Base-by-base conservation (phyloP, 108 stramenopile species). In the Pseudonitzschia pungens region DNA sequence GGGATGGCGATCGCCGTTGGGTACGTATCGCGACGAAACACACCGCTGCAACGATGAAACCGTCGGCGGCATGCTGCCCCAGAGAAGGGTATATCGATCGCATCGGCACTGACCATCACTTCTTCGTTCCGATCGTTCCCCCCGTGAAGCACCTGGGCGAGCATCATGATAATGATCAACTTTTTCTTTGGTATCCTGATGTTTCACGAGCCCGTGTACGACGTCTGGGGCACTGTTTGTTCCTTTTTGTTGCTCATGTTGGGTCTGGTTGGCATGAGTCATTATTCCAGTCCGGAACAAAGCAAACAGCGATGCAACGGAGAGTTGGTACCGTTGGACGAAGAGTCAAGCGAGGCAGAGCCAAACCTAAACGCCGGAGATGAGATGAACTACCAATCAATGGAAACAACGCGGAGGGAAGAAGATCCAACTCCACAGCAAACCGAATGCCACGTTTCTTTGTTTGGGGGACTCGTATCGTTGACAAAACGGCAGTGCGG, bases 1-100 rank as follows among this genome's bases (percentile, higher is more conserved):
- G 92, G 92, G 0, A 52, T 94, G 16, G 90, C 92, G 21, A 73
- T 91, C 28, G 82, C 83, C 11, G 79, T 87, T 27, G 92, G 91
- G 0, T 67, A 45, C 44, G 42, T 63, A 9, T 27, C 36, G 54
- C 24, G 3, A 55, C 24, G 26, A 2, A 51, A 51, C 50, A 51
- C 24, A 1, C 2, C 4, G 54, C 12, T 26, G 24, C n/a, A 53
- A 53, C 52, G 14, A 66, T 27, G 43, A 44, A n/a, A n/a, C n/a
- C n/a, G n/a, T n/a, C n/a, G n/a, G n/a, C n/a, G n/a, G n/a, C n/a
- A n/a, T 36, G 36, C 36, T 36, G 2, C 6, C 4, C 36, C 36
- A 36, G 6, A 36, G 36, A 36, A 36, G 36, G 36, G 36, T 36
- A 36, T 36, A 5, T 6, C 6, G 36, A 2, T 36, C 36, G 36